Conservation (phyloP, 1,284 basidiomycete species). For the Austroboletus olivaceoglutinosus region DNA sequence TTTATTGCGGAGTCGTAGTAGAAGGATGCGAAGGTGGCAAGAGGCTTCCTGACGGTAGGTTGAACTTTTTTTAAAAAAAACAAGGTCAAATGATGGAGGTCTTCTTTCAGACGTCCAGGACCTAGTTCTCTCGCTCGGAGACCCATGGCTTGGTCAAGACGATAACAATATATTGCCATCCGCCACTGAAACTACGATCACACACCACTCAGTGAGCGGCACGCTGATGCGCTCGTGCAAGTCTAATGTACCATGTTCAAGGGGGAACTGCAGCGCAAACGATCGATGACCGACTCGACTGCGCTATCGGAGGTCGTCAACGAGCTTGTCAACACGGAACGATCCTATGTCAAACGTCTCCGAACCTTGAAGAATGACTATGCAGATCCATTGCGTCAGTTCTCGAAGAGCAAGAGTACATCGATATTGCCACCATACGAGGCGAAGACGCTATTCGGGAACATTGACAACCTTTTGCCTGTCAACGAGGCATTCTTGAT, state of each 20-base stretch:
- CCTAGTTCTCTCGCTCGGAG: constrained; percentile 71
- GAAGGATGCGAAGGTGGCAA: constrained; percentile 70
- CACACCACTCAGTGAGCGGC: constrained; percentile 44
- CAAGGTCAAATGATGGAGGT: too few relatives aligned
- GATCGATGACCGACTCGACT: constrained; percentile 58
- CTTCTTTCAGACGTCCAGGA: constrained; percentile 66
- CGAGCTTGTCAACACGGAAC: constrained; percentile 77
- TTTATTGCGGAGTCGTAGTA: constrained; percentile 79
- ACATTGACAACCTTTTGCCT: constrained; percentile 85
- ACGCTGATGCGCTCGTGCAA: background rate
- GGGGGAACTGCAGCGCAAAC: constrained; percentile 48
- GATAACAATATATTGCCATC: constrained; percentile 44
- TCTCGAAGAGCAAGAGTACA: constrained; percentile 80
- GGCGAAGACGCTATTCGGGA: constrained; percentile 91
- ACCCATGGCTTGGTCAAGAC: constrained; percentile 47
- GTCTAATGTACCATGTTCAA: constrained; percentile 27
- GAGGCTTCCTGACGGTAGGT: constrained; percentile 65
- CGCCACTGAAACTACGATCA: constrained; percentile 36
- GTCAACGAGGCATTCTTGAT: constrained; percentile 84
- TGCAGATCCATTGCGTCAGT: constrained; percentile 85
- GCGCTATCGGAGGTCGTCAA: constrained; percentile 68
- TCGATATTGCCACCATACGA: constrained; percentile 88
- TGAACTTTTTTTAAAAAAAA: background rate
- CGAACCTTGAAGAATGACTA: constrained; percentile 77
- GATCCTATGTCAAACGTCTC: constrained; percentile 73